Evolutionary conservation across 2,329 filamentous ascomycete species (phyloP), one percentile per base, ranked within the genome.

Genomic region (Aspergillus hortae): DNA sequence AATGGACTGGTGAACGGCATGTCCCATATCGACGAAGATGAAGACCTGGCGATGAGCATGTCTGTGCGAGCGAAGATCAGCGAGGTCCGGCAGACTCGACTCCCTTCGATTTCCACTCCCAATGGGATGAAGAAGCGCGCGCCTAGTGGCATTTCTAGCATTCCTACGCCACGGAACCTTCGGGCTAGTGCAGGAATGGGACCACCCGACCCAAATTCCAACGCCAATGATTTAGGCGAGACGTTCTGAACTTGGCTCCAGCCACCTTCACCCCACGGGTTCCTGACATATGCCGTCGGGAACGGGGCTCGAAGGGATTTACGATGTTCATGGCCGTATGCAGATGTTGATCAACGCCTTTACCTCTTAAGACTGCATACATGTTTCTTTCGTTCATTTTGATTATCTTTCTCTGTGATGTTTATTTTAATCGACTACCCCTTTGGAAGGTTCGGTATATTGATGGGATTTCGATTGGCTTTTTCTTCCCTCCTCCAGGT

Each of bases 1-100:
- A 77, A 80, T 4, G 79, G 83, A 59, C 81, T 81, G 11, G 71
- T 79, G 46, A 85, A 61, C 11, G 60, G 81, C 63, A 76, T 85
- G 65, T 81, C 79, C 58, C 74, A 79, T 48, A 77, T 80, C 48
- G 74, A 80, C 46, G 80, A 81, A 55, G 76, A 77, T 33, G 79
- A 75, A 56, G 68, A 70, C 46, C 64, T 73, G 38, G 61, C 71
- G 2, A 79, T 79, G 11, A 80, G 76, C 12, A 72, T 74, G 40
- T 61, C 67, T 10, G 40, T 61, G 48, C 58, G 55, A 35, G 61
- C 56, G 19, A 63, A 54, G 47, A 56, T 59, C 17, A 65, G 60
- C 33, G 56, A 63, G 44, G 52, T 52, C 64, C 66, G 67, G 9
- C 68, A 73, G 14, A 57, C 66, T 17, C 62, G 65, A 27, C 59